A percentile compares a stretch with the other conserved stretches of the same genome.
These are phyloP conservation scores for Cyclotella distinguenda DNA, from an alignment of 108 stramenopile genomes.

Conservation along the genomic window DNA sequence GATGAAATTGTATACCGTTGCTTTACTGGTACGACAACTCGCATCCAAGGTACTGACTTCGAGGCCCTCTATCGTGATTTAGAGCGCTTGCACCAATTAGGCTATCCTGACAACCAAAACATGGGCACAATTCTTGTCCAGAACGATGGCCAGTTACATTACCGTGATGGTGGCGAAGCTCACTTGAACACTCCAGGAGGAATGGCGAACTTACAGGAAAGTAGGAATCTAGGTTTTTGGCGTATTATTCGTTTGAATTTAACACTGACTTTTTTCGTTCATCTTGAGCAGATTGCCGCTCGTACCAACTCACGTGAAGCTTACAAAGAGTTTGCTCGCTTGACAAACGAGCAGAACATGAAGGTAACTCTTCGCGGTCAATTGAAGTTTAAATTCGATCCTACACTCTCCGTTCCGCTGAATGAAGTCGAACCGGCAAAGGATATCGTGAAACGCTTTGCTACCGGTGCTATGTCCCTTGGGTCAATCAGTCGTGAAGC, in stretches of 20 bases:
- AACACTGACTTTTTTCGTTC: background rate
- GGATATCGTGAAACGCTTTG: constrained; percentile 94
- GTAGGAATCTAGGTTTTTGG: background rate
- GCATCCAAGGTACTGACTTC: constrained; percentile 95
- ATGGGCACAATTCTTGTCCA: constrained; percentile 73
- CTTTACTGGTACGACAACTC: constrained; percentile 95
- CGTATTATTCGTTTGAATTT: background rate
- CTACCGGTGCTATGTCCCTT: constrained; percentile 94
- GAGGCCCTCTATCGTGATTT: constrained; percentile 95
- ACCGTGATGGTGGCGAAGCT: constrained; percentile 94
- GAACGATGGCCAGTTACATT: constrained; percentile 96
- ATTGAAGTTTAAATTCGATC: constrained; percentile 90
- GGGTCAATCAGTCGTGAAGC: constrained; percentile 94
- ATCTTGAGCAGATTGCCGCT: constrained; percentile 57
- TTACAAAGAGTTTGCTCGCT: constrained; percentile 89
- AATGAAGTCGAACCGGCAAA: constrained; percentile 90
- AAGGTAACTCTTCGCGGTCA: constrained; percentile 93
- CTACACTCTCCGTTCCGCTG: constrained; percentile 76
- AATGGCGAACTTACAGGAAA: constrained; percentile 92
- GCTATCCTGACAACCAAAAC: constrained; percentile 67
- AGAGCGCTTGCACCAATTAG: constrained; percentile 83
- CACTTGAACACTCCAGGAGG: constrained; percentile 94
- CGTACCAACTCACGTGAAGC: constrained; percentile 92
- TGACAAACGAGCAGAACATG: constrained; percentile 86
- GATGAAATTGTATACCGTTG: constrained; percentile 95